A percentile compares a stretch with the other conserved stretches of the same genome.
Conservation (phyloP, 148 eudicot species). For the Rhododendron mucronatum region DNA sequence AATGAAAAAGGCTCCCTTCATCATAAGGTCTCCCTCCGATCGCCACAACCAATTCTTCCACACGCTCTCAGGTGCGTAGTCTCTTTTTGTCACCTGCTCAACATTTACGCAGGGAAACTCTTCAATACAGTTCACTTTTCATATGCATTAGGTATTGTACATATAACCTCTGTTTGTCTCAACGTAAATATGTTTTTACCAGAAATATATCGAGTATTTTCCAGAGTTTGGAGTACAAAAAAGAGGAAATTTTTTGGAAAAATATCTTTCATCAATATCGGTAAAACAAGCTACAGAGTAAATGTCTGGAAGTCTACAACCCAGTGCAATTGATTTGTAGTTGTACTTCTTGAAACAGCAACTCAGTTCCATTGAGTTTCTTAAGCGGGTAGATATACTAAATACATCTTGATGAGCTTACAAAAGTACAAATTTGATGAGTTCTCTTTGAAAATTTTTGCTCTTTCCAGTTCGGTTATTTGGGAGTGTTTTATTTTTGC, state of each 20-base stretch:
- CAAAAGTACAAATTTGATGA: background rate
- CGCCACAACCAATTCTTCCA: slow-evolving; percentile 55
- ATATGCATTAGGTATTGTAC: background rate
- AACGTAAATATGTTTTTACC: background rate
- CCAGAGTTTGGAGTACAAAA: background rate
- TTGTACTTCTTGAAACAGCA: background rate
- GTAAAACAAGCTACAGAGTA: background rate
- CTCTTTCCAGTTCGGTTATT: background rate
- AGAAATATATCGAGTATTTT: background rate
- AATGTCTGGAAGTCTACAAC: background rate
- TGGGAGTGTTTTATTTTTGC: background rate
- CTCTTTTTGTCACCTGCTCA: slow-evolving; percentile 46
- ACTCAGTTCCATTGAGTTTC: background rate
- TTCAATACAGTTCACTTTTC: background rate
- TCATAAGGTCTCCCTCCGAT: slow-evolving; percentile 39
- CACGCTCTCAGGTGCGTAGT: slow-evolving; percentile 37
- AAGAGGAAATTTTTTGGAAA: background rate
- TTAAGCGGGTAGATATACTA: background rate
- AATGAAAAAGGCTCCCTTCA: slow-evolving; percentile 42
- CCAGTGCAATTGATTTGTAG: background rate
- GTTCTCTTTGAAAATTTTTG: background rate
- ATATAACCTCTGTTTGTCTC: background rate
- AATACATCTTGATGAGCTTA: background rate
- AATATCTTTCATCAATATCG: background rate
- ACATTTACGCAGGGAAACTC: background rate